Conservation (phyloP, 1,284 basidiomycete species). For the Cystobasidiaceae sp. region DNA sequence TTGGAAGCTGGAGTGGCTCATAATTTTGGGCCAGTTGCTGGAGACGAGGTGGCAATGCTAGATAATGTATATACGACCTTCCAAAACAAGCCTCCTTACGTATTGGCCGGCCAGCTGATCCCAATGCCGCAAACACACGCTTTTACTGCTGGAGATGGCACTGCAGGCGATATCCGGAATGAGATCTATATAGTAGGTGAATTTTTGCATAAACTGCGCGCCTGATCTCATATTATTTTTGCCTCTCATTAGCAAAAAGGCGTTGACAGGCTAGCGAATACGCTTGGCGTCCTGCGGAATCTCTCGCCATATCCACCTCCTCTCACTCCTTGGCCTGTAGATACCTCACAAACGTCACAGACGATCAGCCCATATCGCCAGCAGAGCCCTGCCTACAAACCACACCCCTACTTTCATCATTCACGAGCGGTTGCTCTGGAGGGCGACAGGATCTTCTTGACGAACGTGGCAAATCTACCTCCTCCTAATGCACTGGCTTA, state of each 20-base stretch:
- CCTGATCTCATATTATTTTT: too few relatives aligned
- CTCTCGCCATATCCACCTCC: background rate
- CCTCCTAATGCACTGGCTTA: conserved; percentile 35
- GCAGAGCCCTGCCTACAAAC: background rate
- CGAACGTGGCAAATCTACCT: conserved; percentile 37
- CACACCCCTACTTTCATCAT: conserved; percentile 32
- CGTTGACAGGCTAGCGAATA: background rate
- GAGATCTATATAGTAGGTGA: conserved; percentile 37
- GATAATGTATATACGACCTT: conserved; percentile 43
- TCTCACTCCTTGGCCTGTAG: conserved; percentile 6
- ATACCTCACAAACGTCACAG: conserved; percentile 22
- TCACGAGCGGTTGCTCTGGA: conserved; percentile 31
- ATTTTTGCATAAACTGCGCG: too few relatives aligned
- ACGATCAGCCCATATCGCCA: conserved; percentile 21
- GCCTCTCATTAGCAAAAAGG: conserved; percentile 19
- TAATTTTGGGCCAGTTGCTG: conserved; percentile 5
- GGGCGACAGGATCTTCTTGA: conserved; percentile 35
- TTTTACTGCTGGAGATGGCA: conserved; percentile 35
- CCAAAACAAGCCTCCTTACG: conserved; percentile 39
- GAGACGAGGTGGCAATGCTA: conserved; percentile 36
- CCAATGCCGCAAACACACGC: conserved; percentile 28
- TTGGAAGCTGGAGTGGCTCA: background rate
- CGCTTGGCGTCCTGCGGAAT: background rate
- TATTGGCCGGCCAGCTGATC: conserved; percentile 32
- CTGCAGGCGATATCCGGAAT: conserved; percentile 35